Percentiles rank a stretch among this genome's conserved stretches.
Conservation (phyloP, 2,329 filamentous ascomycete species). For the Microcyclospora tardicrescens region DNA sequence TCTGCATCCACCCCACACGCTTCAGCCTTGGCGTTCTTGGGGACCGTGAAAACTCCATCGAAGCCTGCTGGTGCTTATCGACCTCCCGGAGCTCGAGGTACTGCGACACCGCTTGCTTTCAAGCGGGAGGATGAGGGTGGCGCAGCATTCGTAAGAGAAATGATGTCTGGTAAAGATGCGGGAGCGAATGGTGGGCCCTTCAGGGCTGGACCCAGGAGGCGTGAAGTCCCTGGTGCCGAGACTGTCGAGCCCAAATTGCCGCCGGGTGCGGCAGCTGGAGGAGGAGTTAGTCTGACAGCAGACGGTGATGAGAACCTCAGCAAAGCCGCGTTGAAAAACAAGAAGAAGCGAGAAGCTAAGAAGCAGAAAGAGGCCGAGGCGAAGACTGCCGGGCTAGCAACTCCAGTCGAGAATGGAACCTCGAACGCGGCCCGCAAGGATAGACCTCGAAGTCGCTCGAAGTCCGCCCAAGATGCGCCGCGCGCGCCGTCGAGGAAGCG, state of each 20-base stretch:
- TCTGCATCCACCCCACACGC: slow-evolving; percentile 65
- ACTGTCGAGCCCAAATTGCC: slow-evolving; percentile 45
- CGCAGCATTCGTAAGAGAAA: slow-evolving; percentile 73
- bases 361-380: slow-evolving; percentile 72
- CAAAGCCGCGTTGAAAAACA: slow-evolving; percentile 85
- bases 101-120: slow-evolving; percentile 81
- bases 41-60: slow-evolving; percentile 80
- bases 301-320: slow-evolving; percentile 62
- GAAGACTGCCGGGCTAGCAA: slow-evolving; percentile 35
- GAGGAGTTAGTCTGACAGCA: slow-evolving; percentile 51
- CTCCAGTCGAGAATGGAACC: slow-evolving; percentile 35
- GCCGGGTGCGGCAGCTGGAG: slow-evolving; percentile 56
- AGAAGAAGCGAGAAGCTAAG: slow-evolving; percentile 94
- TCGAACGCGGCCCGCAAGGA: slow-evolving; percentile 10
- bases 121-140: slow-evolving; percentile 96
- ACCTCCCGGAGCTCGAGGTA: slow-evolving; percentile 82
- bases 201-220: slow-evolving; percentile 51
- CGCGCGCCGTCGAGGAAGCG: slow-evolving; percentile 15
- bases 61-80: slow-evolving; percentile 97
- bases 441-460: slow-evolving; percentile 21
- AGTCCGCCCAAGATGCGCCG: slow-evolving; percentile 16
- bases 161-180: slow-evolving; percentile 38
- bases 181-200: slow-evolving; percentile 46
- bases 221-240: slow-evolving; percentile 80
- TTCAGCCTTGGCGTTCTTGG: slow-evolving; percentile 71